phyloP scores from a whole-genome alignment of 2,329 filamentous ascomycete species.

The Plenodomus tracheiphilus region DNA sequence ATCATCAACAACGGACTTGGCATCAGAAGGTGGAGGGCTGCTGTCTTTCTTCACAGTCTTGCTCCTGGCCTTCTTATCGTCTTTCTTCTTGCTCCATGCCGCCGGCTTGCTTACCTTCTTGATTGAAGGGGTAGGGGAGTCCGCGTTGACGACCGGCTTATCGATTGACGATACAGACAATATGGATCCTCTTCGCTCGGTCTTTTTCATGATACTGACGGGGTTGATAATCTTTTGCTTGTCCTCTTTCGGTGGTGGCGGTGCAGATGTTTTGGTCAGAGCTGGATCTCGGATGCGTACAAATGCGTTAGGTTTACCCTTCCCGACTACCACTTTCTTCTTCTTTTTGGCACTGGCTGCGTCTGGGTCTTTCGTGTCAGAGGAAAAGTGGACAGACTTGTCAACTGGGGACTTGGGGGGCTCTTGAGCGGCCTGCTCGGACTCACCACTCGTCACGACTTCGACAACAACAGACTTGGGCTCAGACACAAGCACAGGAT shows the following conservation, averaged over 20 bases:
- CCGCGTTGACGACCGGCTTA: constrained; percentile 11
- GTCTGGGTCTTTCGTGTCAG: constrained; percentile 45
- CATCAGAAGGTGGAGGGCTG: constrained; percentile 9
- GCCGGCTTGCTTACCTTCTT: constrained; percentile 29
- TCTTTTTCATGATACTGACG: constrained; percentile 26
- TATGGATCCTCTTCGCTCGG: constrained; percentile 21
- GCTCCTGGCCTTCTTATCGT: constrained; percentile 24
- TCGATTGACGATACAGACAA: constrained; percentile 21
- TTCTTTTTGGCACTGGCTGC: constrained; percentile 34
- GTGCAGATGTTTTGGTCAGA: constrained; percentile 27
- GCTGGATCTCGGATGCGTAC: constrained; percentile 17
- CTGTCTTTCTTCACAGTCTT: constrained; percentile 21
- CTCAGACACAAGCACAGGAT: background rate
- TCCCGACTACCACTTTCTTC: constrained; percentile 26
- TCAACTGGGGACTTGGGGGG: constrained; percentile 35
- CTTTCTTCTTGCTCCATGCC: constrained; percentile 32
- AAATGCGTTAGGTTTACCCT: constrained; percentile 37
- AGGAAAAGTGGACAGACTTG: constrained; percentile 43
- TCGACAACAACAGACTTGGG: background rate
- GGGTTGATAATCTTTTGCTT: constrained; percentile 28
- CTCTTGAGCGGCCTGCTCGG: constrained; percentile 39
- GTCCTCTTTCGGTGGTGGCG: constrained; percentile 32
- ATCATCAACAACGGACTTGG: background rate
- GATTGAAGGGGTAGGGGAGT: constrained; percentile 13
- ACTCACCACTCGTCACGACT: constrained; percentile 39